These are phyloP conservation scores for Flaveria floridana DNA, from an alignment of 140 eudicot genomes.

Conservation along the genomic window DNA sequence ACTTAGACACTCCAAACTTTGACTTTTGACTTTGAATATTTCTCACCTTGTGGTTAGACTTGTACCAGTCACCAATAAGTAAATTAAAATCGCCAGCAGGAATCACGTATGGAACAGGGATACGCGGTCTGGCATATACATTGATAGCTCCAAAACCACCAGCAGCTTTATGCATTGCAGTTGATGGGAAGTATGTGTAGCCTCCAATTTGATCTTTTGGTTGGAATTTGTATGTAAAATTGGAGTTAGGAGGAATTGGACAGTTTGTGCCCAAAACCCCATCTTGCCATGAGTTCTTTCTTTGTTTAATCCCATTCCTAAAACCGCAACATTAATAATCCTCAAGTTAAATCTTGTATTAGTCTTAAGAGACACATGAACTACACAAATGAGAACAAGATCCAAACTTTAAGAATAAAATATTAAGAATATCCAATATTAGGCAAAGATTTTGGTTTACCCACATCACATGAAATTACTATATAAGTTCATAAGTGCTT, in stretches of 20 bases:
- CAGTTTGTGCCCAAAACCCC: slow-evolving; percentile 96
- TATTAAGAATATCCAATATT: not conserved
- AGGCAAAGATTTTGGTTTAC: slow-evolving; percentile 1
- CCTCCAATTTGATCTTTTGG: slow-evolving; percentile 94
- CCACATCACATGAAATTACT: not conserved
- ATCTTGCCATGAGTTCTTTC: slow-evolving; percentile 97
- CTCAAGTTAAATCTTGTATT: slow-evolving; percentile 11
- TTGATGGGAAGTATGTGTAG: slow-evolving; percentile 86
- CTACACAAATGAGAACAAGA: not conserved
- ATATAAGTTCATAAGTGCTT: slow-evolving; percentile 3
- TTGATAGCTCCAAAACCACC: slow-evolving; percentile 96
- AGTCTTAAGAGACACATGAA: not conserved
- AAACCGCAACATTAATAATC: slow-evolving; percentile 20
- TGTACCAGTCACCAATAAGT: slow-evolving; percentile 95
- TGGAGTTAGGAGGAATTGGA: slow-evolving; percentile 75
- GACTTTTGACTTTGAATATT: slow-evolving; percentile 16
- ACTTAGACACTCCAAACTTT: slow-evolving; percentile 12
- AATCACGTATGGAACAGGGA: slow-evolving; percentile 74
- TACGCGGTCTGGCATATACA: slow-evolving; percentile 75
- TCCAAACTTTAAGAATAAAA: slow-evolving; percentile 11
- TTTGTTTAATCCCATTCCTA: slow-evolving; percentile 92
- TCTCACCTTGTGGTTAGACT: slow-evolving; percentile 71
- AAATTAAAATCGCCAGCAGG: slow-evolving; percentile 84
- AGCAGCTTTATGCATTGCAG: slow-evolving; percentile 79
- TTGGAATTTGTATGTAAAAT: slow-evolving; percentile 80